phyloP scores from a whole-genome alignment of 2,329 filamentous ascomycete genomes.

The Apiospora hydei region DNA sequence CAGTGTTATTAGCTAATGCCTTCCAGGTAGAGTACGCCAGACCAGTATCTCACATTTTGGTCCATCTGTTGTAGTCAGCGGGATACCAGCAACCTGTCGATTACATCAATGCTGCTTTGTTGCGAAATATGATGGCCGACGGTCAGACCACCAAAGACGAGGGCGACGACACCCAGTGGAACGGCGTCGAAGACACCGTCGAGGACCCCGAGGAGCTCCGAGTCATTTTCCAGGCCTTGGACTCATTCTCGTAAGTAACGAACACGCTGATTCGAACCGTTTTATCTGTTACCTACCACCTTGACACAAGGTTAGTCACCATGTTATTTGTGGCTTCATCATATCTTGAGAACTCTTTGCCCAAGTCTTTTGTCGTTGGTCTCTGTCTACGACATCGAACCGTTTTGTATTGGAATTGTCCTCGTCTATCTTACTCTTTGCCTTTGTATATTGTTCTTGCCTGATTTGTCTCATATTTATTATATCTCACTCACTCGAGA shows the following conservation, averaged over 20 bases:
- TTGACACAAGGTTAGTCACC: constrained; percentile 1
- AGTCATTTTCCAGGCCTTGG: constrained; percentile 82
- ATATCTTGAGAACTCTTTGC: neutral
- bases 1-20: neutral
- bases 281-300: neutral
- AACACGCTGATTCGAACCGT: neutral
- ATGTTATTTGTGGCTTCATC: constrained; percentile 23
- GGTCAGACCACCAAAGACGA: constrained; percentile 23
- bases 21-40: neutral
- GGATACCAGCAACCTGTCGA: constrained; percentile 3
- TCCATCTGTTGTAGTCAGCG: neutral
- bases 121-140: constrained; percentile 28
- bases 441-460: constrained; percentile 23
- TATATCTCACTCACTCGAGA: neutral
- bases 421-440: constrained; percentile 8
- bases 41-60: neutral
- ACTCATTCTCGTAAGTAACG: constrained; percentile 82
- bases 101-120: constrained; percentile 11
- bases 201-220: constrained; percentile 80
- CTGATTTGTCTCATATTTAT: neutral
- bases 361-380: neutral
- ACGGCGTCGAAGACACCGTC: constrained; percentile 68
- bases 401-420: neutral
- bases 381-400: neutral
- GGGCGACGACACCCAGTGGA: constrained; percentile 57